Evolutionary conservation across 768 basidiomycete genomes (phyloP).

Genomic region (Tylopilus plumbeoviolaceoides): DNA sequence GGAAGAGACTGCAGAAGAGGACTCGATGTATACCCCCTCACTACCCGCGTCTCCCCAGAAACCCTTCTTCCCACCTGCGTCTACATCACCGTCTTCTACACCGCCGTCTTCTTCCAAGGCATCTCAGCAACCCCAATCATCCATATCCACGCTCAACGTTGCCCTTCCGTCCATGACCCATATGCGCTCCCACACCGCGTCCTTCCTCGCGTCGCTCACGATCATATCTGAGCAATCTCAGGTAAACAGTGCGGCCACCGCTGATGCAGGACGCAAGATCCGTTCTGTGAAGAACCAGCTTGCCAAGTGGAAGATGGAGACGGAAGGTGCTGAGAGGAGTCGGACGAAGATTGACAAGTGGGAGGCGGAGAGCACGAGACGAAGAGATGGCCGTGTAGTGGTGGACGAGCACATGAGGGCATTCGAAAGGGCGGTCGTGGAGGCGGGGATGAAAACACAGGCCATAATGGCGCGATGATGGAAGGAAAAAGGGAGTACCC

Average conservation of each 20-base stretch:
- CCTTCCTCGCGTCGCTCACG: slow-evolving; percentile 69
- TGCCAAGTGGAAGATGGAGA: slow-evolving; percentile 75
- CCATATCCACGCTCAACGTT: slow-evolving; percentile 25
- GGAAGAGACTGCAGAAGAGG: slow-evolving; percentile 37
- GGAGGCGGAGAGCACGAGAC: slow-evolving; percentile 54
- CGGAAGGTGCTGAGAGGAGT: slow-evolving; percentile 83
- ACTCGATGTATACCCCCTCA: slow-evolving; percentile 37
- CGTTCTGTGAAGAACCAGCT: slow-evolving; percentile 82
- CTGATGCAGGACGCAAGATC: slow-evolving; percentile 83
- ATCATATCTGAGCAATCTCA: slow-evolving; percentile 85
- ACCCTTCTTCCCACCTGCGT: slow-evolving; percentile 48
- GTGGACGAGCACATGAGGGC: slow-evolving; percentile 78
- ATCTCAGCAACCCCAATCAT: slow-evolving; percentile 23
- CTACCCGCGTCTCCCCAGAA: slow-evolving; percentile 49
- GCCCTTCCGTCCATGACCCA: slow-evolving; percentile 64
- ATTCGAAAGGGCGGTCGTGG: slow-evolving; percentile 67
- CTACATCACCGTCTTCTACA: slow-evolving; percentile 51
- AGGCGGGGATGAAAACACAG: slow-evolving; percentile 72
- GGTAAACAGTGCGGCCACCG: slow-evolving; percentile 79
- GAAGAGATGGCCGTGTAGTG: slow-evolving; percentile 58
- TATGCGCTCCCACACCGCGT: slow-evolving; percentile 69
- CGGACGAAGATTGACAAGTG: slow-evolving; percentile 71
- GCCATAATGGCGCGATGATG: slow-evolving; percentile 75
- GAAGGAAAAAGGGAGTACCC: not conserved
- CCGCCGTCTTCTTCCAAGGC: slow-evolving; percentile 25